These are phyloP conservation scores for Xylariales sp. DNA, from an alignment of 2,329 filamentous ascomycete genomes.

Conservation along the genomic window DNA sequence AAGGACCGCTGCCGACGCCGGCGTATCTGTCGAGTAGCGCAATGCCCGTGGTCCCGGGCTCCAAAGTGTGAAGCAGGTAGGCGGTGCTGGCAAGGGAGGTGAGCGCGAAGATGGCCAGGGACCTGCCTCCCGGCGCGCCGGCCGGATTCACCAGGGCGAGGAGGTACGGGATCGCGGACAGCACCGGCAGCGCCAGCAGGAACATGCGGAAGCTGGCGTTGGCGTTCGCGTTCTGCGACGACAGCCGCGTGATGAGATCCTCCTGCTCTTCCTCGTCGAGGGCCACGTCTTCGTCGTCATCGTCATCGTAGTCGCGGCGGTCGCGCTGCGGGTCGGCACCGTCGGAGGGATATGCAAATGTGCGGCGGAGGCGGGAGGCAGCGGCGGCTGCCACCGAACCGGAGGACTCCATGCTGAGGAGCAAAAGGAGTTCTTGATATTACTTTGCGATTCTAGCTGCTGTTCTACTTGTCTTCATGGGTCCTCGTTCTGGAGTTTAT, in stretches of 20 bases:
- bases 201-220: constrained; percentile 53
- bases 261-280: constrained; percentile 57
- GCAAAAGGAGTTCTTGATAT: too few species aligned
- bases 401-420: too few species aligned
- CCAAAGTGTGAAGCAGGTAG: constrained; percentile 55
- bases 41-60: constrained; percentile 52
- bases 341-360: constrained; percentile 71
- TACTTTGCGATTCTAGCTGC: too few species aligned
- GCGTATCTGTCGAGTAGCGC: constrained; percentile 40
- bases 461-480: too few species aligned
- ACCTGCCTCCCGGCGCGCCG: constrained; percentile 20
- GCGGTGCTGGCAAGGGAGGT: constrained; percentile 59
- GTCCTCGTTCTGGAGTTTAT: too few species aligned
- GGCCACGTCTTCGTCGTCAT: constrained; percentile 35
- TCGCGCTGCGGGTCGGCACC: constrained; percentile 38
- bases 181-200: constrained; percentile 57
- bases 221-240: constrained; percentile 49
- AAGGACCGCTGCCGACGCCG: constrained; percentile 19
- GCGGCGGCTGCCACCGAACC: too few species aligned
- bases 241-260: constrained; percentile 51
- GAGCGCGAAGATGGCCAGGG: constrained; percentile 54
- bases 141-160: constrained; percentile 35
- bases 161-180: constrained; percentile 53
- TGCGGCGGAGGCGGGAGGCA: constrained; percentile 66
- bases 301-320: constrained; percentile 44